Base-by-base conservation (phyloP, 805 yeast genomes). In the Metschnikowia kofuensis region DNA sequence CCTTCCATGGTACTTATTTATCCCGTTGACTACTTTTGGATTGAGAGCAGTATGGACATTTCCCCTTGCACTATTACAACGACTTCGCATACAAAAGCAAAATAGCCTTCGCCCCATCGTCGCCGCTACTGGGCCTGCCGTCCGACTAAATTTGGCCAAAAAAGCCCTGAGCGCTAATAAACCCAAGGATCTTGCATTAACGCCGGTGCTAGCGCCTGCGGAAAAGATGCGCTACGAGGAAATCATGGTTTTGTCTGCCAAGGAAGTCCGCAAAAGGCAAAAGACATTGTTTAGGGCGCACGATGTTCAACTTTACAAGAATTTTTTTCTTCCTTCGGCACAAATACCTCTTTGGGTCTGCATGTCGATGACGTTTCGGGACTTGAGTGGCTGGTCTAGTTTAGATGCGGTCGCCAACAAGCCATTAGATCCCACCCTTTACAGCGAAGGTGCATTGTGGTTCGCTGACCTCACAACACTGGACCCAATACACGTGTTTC, bases 261-360 rank as follows among this genome's bases (percentile, higher is more conserved):
- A 87, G 62, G 97, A 91, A 63, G 80, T 84, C 38, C 72, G 91
- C 50, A 83, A 81, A 51, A 74, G 95, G 53, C 95, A 92, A 56
- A 82, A 84, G 57, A 64, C 64, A 43, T 70, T 91, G n/a, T 91
- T 86, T 67, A 78, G 77, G 53, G 75, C 79, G 46, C 75, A 85
- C 59, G 71, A 75, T 9, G 87, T 90, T 45, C 92, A 89, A 60
- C 65, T 84, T 49, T 91, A 95, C 89, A 91, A 90, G 64, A 83
- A 87, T 58, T 69, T 82, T 48, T 58, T 87, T 4, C 70, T 89
- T 35, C 97, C 97, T 1, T 68, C 83, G 0, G 79, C 88, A 14
- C 98, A 91, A 62, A 76, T 92, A 16, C 98, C 98, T 0, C 64
- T 91, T 6, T 91, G 97, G 96, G 75, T 90, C 1, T 74, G 85